Evolutionary conservation across 75 land plant species (phyloP).

Genomic region (Isoetes taiwanensis): DNA sequence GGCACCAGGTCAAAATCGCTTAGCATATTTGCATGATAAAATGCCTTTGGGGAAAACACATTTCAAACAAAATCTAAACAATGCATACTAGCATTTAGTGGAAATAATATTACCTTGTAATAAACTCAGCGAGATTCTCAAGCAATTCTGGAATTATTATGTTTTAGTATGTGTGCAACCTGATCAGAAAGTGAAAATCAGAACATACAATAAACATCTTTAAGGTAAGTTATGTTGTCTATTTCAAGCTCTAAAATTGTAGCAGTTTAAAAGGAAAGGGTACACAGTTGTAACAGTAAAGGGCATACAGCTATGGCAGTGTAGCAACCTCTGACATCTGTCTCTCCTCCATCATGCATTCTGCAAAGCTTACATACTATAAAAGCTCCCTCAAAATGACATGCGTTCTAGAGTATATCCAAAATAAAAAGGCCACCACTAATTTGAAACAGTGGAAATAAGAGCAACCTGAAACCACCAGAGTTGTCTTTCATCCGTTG

Average conservation of each 20-base stretch:
- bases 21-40: background rate
- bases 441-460: background rate
- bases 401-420: background rate
- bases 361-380: constrained; percentile 18
- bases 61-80: constrained; percentile 16
- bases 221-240: constrained; percentile 3
- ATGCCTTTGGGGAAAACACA: constrained; percentile 11
- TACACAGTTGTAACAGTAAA: no score
- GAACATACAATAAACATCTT: background rate
- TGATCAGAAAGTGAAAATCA: constrained; percentile 11
- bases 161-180: constrained; percentile 72
- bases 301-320: constrained; percentile 84
- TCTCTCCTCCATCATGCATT: constrained; percentile 93
- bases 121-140: constrained; percentile 43
- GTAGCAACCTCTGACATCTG: constrained; percentile 92
- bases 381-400: background rate
- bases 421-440: background rate
- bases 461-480: constrained; percentile 74
- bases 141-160: constrained; percentile 55
- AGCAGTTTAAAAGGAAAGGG: background rate
- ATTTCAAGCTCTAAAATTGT: background rate
- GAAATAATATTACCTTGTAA: background rate
- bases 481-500: constrained; percentile 68
- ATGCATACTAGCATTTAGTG: background rate
- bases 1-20: constrained; percentile 5